Conservation (phyloP, 2,329 filamentous ascomycete species). For the Cercospora sojina region DNA sequence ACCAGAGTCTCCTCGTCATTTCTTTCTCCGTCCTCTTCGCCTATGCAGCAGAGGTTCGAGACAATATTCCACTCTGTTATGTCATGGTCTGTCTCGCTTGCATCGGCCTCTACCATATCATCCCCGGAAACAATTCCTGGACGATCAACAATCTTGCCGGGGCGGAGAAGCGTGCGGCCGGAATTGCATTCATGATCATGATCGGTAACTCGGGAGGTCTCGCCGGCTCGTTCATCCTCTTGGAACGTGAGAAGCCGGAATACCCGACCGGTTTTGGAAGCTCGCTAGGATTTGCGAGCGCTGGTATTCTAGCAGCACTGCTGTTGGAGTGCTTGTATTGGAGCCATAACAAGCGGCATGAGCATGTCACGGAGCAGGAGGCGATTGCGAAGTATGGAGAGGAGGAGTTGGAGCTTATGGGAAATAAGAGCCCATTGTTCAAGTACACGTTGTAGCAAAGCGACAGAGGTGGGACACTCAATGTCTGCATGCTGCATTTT, state of each 20-base stretch:
- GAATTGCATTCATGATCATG: conserved; percentile 42
- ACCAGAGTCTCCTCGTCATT: conserved; percentile 31
- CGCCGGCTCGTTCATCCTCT: conserved; percentile 34
- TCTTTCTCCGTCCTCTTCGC: conserved; percentile 35
- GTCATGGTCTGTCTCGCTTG: conserved; percentile 34
- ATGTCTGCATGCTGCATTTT: no score
- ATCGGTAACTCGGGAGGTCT: conserved; percentile 35
- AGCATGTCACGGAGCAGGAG: conserved; percentile 38
- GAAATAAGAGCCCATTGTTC: conserved; percentile 43
- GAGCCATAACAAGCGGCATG: conserved; percentile 40
- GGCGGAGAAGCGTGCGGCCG: conserved; percentile 41
- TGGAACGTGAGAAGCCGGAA: conserved; percentile 39
- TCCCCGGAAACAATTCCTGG: conserved; percentile 36
- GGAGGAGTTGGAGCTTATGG: conserved; percentile 40
- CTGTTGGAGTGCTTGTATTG: conserved; percentile 35
- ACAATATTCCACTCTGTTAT: conserved; percentile 28
- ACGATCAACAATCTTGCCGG: conserved; percentile 38
- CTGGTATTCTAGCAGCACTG: conserved; percentile 29
- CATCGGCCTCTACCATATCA: conserved; percentile 35
- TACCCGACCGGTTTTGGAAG: conserved; percentile 42
- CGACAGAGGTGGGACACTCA: not conserved
- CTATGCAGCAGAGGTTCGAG: conserved; percentile 19
- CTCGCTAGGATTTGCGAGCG: conserved; percentile 34
- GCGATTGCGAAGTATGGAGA: conserved; percentile 39
- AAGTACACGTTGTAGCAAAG: conserved; percentile 36